Conservation (phyloP, 306 rosid species). For the Quercus robur region DNA sequence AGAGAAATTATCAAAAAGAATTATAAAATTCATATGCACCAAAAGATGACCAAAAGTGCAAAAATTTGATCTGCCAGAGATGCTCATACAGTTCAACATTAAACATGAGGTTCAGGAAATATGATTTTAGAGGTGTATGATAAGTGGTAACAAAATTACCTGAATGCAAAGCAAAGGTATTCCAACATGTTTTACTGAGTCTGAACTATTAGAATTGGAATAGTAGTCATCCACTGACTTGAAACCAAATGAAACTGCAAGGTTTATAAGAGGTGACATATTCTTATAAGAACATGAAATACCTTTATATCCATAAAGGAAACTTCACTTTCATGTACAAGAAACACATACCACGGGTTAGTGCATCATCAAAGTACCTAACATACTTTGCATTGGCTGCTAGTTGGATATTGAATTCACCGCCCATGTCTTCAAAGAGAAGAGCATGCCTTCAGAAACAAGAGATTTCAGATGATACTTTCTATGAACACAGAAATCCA, state of each 20-base stretch:
- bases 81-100: neutral
- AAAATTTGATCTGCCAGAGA: too few species aligned
- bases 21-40: neutral
- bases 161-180: conserved; percentile 94
- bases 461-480: neutral
- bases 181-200: conserved; percentile 68
- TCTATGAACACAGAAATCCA: conserved; percentile 5
- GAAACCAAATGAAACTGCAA: conserved; percentile 95
- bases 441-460: conserved; percentile 61
- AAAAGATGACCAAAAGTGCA: neutral
- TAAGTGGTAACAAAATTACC: conserved; percentile 35
- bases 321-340: neutral
- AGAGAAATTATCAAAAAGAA: too few species aligned
- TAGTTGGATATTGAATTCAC: conserved; percentile 62
- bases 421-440: conserved; percentile 74
- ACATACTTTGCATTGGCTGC: conserved; percentile 76
- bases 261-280: conserved; percentile 10
- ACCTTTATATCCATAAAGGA: neutral
- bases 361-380: conserved; percentile 82
- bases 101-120: neutral
- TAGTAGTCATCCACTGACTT: conserved; percentile 93
- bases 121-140: neutral
- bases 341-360: conserved; percentile 75
- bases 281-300: conserved; percentile 11
- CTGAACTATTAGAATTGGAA: conserved; percentile 74